Conservation (phyloP, 148 eudicot species). For the Rhododendron kiyosumense region DNA sequence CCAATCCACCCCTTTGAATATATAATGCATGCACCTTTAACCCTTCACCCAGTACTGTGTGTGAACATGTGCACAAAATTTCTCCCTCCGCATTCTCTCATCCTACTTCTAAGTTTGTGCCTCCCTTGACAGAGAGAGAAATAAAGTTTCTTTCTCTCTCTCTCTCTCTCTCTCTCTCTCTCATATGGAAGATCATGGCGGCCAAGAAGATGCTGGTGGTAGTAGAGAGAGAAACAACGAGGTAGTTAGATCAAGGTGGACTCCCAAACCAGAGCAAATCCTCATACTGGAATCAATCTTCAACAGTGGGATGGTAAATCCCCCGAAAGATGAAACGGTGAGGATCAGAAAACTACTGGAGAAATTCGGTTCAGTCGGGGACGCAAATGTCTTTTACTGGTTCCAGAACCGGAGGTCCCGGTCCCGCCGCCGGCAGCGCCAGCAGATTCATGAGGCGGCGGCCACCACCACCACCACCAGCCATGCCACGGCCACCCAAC, state of each 20-base stretch:
- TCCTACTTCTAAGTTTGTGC: not conserved
- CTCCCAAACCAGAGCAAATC: conserved; percentile 87
- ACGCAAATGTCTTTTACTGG: conserved; percentile 94
- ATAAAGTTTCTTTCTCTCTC: not conserved
- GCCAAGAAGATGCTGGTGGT: not conserved
- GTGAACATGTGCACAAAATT: conserved; percentile 10
- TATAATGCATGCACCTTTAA: conserved; percentile 6
- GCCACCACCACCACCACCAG: conserved; percentile 8
- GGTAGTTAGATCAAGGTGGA: conserved; percentile 78
- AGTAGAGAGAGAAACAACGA: conserved; percentile 31
- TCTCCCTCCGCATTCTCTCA: not conserved
- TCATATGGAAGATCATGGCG: conserved; percentile 13
- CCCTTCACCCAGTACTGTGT: not conserved
- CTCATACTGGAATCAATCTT: conserved; percentile 79
- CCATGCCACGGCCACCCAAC: conserved; percentile 1
- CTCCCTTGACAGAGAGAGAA: not conserved
- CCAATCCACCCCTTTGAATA: not conserved
- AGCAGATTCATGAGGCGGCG: conserved; percentile 49
- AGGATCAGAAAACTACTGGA: conserved; percentile 67
- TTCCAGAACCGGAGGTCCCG: conserved; percentile 88
- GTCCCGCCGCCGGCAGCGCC: conserved; percentile 73
- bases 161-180: not conserved
- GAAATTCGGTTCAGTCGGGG: conserved; percentile 79
- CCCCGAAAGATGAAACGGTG: conserved; percentile 80
- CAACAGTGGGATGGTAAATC: conserved; percentile 92